phyloP scores from a whole-genome alignment of 1,284 basidiomycete genomes.

The Trichosporon sp. region DNA sequence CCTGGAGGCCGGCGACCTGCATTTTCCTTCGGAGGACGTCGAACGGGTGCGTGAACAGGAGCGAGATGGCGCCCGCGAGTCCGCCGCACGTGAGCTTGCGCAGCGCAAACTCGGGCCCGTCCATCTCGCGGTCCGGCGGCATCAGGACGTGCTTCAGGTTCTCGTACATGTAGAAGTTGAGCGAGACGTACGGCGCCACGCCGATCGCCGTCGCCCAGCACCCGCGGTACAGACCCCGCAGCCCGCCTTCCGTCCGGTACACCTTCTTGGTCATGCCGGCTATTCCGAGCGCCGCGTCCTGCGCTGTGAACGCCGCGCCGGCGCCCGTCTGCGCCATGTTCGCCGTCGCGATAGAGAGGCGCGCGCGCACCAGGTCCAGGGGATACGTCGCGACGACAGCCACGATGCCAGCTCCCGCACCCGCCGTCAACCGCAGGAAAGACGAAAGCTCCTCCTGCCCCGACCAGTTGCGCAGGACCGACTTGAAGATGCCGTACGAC shows the following conservation, averaged over 20 bases:
- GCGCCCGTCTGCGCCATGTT: slow-evolving; percentile 29
- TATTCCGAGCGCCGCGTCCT: slow-evolving; percentile 60
- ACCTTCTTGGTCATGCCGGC: slow-evolving; percentile 85
- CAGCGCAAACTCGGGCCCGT: slow-evolving; percentile 32
- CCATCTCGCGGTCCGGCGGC: slow-evolving; percentile 23
- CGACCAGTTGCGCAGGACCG: slow-evolving; percentile 52
- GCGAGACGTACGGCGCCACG: slow-evolving; percentile 77
- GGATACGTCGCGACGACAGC: slow-evolving; percentile 90
- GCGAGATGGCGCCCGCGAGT: slow-evolving; percentile 64
- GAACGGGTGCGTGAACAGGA: slow-evolving; percentile 92
- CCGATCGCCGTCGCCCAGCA: slow-evolving; percentile 81
- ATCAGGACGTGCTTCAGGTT: slow-evolving; percentile 33
- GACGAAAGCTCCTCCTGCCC: slow-evolving; percentile 74
- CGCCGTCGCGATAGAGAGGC: slow-evolving; percentile 82
- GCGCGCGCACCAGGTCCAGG: slow-evolving; percentile 84
- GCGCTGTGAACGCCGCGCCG: slow-evolving; percentile 29
- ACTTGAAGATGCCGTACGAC: slow-evolving; percentile 76
- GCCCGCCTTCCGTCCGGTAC: slow-evolving; percentile 82
- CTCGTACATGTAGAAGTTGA: slow-evolving; percentile 50
- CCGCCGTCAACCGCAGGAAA: slow-evolving; percentile 70
- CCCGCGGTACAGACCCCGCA: slow-evolving; percentile 75
- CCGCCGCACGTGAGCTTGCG: slow-evolving; percentile 53
- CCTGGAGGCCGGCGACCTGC: slow-evolving; percentile 77
- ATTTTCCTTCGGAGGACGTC: slow-evolving; percentile 92
- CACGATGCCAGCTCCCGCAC: slow-evolving; percentile 84